Evolutionary conservation across 805 yeast genomes (phyloP), one percentile per base, ranked within the genome.

Genomic region (Lipomyces sp.): DNA sequence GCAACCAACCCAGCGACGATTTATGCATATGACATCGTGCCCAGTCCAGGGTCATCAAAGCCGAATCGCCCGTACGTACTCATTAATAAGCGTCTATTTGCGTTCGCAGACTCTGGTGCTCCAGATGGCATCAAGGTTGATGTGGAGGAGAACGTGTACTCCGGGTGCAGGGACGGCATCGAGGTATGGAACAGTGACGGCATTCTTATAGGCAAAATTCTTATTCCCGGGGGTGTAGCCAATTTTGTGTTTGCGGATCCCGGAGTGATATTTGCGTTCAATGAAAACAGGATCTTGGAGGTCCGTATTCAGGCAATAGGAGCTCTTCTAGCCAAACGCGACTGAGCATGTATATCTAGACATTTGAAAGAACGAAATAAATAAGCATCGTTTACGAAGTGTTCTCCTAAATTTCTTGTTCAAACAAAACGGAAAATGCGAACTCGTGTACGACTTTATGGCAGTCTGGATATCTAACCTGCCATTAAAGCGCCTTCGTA

Each of bases 121-220:
- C 67, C 67, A 1, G 67, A 64, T 45, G 67, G 67, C 3, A 62
- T 64, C 47, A 64, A 64, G 43, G 48, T 47, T 29, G 67, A 64
- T 38, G 34, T 47, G 8, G 34, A 33, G 1, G 66, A 65, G 6
- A 63, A 64, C 45, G 65, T 64, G 13, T 64, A 60, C 43, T 48
- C 65, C 14, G 67, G 65, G 5, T 63, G 66, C 46, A 35, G 35
- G 19, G 67, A 63, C 36, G 67, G 67, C 13, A 46, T 64, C 4
- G 62, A 62, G 22, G 65, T 64, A 11, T 63, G 66, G 67, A 51
- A 62, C 45, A 16, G 39, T 2, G 61, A 55, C 28, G 67, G 67
- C 1, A 33, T 33, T 11, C 43, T 63, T 29, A 46, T 63, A 24
- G 66, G 66, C 22, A 64, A 63, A 47, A 53, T 63, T 22, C 36